phyloP scores from a whole-genome alignment of 768 basidiomycete genomes.

The Phlebiopsis flavidoalba region DNA sequence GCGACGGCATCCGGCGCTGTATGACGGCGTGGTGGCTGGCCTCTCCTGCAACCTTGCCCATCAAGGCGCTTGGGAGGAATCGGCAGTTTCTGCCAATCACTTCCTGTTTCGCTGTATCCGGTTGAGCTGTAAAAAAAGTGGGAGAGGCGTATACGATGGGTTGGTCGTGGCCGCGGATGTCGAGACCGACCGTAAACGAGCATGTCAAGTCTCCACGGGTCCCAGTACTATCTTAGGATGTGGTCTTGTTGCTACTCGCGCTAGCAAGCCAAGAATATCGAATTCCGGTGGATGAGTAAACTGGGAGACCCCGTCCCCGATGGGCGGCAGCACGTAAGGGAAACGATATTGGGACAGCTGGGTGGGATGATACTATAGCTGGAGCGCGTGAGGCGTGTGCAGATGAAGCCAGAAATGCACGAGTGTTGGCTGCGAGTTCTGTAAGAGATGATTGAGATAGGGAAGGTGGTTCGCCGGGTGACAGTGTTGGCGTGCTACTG shows the following conservation, averaged over 20 bases:
- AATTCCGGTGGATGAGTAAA: slow-evolving; percentile 93
- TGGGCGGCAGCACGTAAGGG: slow-evolving; percentile 20
- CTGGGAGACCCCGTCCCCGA: slow-evolving; percentile 40
- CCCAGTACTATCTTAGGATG: slow-evolving; percentile 77
- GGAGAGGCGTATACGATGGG: slow-evolving; percentile 92
- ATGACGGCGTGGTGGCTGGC: slow-evolving; percentile 48
- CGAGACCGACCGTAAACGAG: slow-evolving; percentile 86
- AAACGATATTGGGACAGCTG: slow-evolving; percentile 13
- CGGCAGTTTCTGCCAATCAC: slow-evolving; percentile 89
- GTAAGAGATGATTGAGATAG: neutral
- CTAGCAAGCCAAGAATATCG: slow-evolving; percentile 78
- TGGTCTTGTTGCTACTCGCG: slow-evolving; percentile 68
- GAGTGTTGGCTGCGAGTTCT: neutral
- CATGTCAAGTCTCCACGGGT: slow-evolving; percentile 89
- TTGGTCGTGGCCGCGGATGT: slow-evolving; percentile 72
- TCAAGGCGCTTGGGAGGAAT: slow-evolving; percentile 81
- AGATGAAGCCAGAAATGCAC: neutral
- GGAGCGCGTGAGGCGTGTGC: neutral
- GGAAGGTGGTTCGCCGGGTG: neutral
- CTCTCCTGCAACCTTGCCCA: slow-evolving; percentile 46
- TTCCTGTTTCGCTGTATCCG: slow-evolving; percentile 37
- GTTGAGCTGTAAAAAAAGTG: slow-evolving; percentile 47
- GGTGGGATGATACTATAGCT: neutral
- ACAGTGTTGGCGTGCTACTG: neutral
- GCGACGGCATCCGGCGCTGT: slow-evolving; percentile 65